These are phyloP conservation scores for Lipomyces spencermartinsiae DNA, from an alignment of 805 yeast genomes.

Conservation along the genomic window DNA sequence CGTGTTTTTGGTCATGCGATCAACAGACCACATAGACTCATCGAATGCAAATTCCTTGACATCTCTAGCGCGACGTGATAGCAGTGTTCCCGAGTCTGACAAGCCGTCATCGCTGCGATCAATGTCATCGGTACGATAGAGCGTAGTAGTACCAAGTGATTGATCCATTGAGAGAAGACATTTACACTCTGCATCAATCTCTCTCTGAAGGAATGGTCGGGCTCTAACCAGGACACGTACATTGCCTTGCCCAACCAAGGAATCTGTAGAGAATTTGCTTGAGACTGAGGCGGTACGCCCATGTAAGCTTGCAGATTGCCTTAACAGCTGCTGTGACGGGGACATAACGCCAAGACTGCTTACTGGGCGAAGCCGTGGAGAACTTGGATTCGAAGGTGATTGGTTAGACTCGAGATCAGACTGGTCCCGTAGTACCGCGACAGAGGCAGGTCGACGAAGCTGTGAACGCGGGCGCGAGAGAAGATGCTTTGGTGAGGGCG, in stretches of 20 bases:
- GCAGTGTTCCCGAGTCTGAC: neutral
- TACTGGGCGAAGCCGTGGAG: conserved; percentile 2
- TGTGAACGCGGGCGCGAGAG: conserved; percentile 34
- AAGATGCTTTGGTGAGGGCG: conserved; percentile 18
- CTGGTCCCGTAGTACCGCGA: conserved; percentile 8
- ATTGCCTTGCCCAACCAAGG: conserved; percentile 30
- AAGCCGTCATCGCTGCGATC: neutral
- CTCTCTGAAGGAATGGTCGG: conserved; percentile 36
- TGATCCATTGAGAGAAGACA: conserved; percentile 32
- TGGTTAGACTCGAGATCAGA: conserved; percentile 1
- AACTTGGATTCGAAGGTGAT: neutral
- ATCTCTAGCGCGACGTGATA: conserved; percentile 36
- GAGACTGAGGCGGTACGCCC: conserved; percentile 16
- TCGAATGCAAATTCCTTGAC: conserved; percentile 54
- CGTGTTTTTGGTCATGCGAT: conserved; percentile 39
- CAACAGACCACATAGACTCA: conserved; percentile 57
- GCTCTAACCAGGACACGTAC: conserved; percentile 38
- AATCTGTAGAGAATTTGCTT: conserved; percentile 15
- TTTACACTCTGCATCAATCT: conserved; percentile 20
- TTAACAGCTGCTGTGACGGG: neutral
- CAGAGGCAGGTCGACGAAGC: conserved; percentile 28
- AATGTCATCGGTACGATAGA: conserved; percentile 19
- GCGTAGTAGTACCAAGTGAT: conserved; percentile 21
- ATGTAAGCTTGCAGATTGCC: conserved; percentile 5
- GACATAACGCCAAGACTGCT: conserved; percentile 10